Evolutionary conservation across 108 stramenopile species (phyloP).

Genomic region (Fistulifera solaris): DNA sequence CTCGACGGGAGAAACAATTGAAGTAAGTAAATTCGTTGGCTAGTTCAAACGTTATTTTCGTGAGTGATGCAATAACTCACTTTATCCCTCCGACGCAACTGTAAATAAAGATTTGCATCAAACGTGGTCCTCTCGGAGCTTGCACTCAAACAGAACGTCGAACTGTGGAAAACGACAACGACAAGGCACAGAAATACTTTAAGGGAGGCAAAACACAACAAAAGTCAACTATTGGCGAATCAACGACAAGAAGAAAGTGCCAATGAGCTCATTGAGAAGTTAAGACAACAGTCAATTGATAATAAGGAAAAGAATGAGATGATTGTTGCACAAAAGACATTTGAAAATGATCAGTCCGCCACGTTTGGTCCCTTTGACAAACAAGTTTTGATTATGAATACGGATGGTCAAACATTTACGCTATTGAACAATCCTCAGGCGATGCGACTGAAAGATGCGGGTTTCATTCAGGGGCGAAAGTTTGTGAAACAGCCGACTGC

Average conservation of each 20-base stretch:
- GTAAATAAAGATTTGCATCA: conserved; percentile 49
- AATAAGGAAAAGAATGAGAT: conserved; percentile 77
- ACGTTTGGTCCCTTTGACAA: conserved; percentile 70
- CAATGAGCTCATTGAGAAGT: conserved; percentile 55
- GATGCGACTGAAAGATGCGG: conserved; percentile 74
- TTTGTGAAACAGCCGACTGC: conserved; percentile 70
- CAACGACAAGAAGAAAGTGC: too few relatives aligned
- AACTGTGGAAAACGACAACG: conserved; percentile 72
- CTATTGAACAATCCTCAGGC: conserved; percentile 68
- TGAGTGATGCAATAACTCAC: background rate
- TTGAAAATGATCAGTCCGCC: conserved; percentile 63
- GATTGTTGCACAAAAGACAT: conserved; percentile 49
- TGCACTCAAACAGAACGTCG: conserved; percentile 59
- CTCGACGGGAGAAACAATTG: conserved; percentile 71
- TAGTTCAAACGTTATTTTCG: too few relatives aligned
- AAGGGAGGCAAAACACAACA: background rate
- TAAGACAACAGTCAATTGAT: conserved; percentile 56
- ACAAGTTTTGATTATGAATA: conserved; percentile 71
- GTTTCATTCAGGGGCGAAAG: conserved; percentile 65
- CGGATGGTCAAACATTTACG: conserved; percentile 64
- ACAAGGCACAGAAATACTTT: conserved; percentile 65
- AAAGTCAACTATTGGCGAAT: too few relatives aligned
- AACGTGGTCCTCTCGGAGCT: conserved; percentile 74
- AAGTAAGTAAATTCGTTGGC: conserved; percentile 35
- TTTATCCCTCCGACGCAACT: background rate